These are phyloP conservation scores for Candida sphagnicola DNA, from an alignment of 805 yeast species.

Conservation along the genomic window DNA sequence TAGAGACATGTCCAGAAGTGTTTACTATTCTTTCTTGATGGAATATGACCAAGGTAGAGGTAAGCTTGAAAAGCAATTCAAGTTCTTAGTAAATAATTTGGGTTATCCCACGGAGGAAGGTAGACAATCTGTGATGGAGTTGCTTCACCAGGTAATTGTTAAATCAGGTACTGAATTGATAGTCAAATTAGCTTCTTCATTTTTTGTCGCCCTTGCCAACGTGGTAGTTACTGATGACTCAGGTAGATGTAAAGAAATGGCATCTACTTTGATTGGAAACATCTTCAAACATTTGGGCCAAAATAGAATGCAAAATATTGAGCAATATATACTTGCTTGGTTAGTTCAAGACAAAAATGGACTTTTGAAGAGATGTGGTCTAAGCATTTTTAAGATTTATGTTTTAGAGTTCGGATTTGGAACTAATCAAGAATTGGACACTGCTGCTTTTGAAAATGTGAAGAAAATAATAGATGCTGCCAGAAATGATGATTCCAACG, in stretches of 20 bases:
- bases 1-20: slow-evolving; percentile 78
- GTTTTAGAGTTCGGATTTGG: slow-evolving; percentile 45
- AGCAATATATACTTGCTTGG: slow-evolving; percentile 57
- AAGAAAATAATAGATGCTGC: slow-evolving; percentile 19
- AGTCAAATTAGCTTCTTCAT: slow-evolving; percentile 62
- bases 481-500: slow-evolving; percentile 31
- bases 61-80: slow-evolving; percentile 76
- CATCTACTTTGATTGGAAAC: slow-evolving; percentile 54
- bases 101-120: slow-evolving; percentile 84
- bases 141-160: slow-evolving; percentile 64
- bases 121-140: slow-evolving; percentile 85
- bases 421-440: slow-evolving; percentile 35
- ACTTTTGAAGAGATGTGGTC: slow-evolving; percentile 66
- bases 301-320: slow-evolving; percentile 31
- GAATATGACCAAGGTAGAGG: slow-evolving; percentile 93
- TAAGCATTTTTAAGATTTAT: slow-evolving; percentile 64
- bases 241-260: slow-evolving; percentile 79
- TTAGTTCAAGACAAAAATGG: slow-evolving; percentile 49
- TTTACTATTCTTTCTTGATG: slow-evolving; percentile 81
- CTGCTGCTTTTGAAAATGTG: slow-evolving; percentile 23
- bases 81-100: slow-evolving; percentile 73
- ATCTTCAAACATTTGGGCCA: slow-evolving; percentile 48
- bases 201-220: slow-evolving; percentile 78
- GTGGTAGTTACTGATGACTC: slow-evolving; percentile 75
- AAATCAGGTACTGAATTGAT: slow-evolving; percentile 62